Evolutionary conservation across 768 basidiomycete species (phyloP).

Genomic region (Leccinum longicurvipes): DNA sequence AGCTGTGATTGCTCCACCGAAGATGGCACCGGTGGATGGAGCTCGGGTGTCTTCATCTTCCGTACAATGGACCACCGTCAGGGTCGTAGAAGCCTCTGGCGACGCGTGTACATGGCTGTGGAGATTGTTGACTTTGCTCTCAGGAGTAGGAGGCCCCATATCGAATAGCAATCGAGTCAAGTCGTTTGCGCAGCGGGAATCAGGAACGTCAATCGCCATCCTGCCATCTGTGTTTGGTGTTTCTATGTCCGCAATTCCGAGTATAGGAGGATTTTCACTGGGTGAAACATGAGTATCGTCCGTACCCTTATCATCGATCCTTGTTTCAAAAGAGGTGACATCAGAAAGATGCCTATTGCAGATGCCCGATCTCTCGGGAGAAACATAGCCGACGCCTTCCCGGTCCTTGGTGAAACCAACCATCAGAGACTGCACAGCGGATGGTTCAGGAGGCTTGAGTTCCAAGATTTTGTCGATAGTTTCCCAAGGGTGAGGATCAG

Average conservation of each 20-base stretch:
- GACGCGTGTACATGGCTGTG: background rate
- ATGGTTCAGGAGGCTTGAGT: constrained; percentile 7
- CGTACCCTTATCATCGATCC: background rate
- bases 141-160: background rate
- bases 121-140: background rate
- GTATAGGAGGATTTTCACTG: background rate
- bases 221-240: background rate
- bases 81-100: background rate
- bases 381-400: constrained; percentile 27
- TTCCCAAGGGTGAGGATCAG: constrained; percentile 32
- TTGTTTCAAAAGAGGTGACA: background rate
- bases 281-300: background rate
- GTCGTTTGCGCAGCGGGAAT: background rate
- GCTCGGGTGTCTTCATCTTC: background rate
- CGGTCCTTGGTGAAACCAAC: constrained; percentile 21
- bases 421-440: background rate
- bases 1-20: background rate
- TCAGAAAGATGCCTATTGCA: background rate
- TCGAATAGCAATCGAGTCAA: background rate
- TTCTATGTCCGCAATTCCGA: background rate
- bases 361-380: background rate
- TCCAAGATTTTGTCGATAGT: constrained; percentile 28
- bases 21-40: background rate
- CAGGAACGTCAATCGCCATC: background rate
- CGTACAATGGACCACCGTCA: background rate